Evolutionary conservation across 2,329 filamentous ascomycete species (phyloP), one percentile per base, ranked within the genome.

Genomic region (Coniochaeta pulveracea): DNA sequence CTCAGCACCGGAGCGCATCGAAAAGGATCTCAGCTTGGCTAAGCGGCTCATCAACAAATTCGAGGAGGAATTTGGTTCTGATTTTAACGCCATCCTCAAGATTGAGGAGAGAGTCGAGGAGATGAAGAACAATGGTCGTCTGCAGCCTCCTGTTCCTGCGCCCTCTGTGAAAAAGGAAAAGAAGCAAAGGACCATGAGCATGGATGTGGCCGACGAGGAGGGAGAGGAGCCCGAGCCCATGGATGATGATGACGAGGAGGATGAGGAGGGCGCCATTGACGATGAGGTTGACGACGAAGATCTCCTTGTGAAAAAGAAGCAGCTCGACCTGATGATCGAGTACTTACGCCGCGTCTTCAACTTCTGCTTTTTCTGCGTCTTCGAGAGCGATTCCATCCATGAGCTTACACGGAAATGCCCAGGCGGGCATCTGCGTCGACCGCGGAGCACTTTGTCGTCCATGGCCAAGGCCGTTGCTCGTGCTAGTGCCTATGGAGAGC

Each of bases 341-440:
- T 98, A 98, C 54, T 70, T 98, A 38, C 85, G 91, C 34, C 80
- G 91, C 11, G 91, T 98, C 34, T 93, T 93, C 69, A 95, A 91
- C 60, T 96, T 98, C 61, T 98, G 91, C 64, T 95, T 98, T 66
- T 98, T 96, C 64, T 98, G 91, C 55, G 93, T 98, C 5, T 96
- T 98, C 46, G 91, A 98, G 59, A 91, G 86, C 50, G 91, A 98
- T 56, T 96, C 89, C 0, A 80, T 96, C 15, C 91, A 98, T 50
- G 91, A 98, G 59, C 67, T 98, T 43, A 88, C 85, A 25, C 78
- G 91, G 38, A 96, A 98, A 60, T 98, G 91, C 47, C 86, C 91
- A 17, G 91, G 91, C 26, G 91, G 91, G n/a, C 91, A 98, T 64
- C 75, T 98, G 40, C 85, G 91, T 41, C 80, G 91, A 31, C 91